These are phyloP conservation scores for Ustilago hordei DNA, from an alignment of 1,284 basidiomycete genomes.

Conservation along the genomic window DNA sequence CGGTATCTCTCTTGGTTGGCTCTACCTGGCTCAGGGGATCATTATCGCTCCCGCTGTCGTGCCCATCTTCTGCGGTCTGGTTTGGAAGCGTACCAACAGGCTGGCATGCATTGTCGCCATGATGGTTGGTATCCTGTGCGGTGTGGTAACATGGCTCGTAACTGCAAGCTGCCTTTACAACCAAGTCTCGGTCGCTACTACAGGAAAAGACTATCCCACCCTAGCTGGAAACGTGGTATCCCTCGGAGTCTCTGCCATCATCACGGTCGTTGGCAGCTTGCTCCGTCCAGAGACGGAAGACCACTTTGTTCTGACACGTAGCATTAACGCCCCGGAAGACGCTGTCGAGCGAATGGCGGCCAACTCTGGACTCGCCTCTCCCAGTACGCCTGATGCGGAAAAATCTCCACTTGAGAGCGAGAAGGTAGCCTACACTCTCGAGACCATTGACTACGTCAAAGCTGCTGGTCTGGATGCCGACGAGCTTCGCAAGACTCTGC, in stretches of 20 bases:
- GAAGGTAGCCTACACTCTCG: conserved; percentile 34
- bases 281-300: conserved; percentile 62
- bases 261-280: conserved; percentile 74
- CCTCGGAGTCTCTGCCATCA: conserved; percentile 82
- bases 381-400: conserved; percentile 15
- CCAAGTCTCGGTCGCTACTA: conserved; percentile 77
- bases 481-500: conserved; percentile 39
- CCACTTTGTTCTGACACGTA: conserved; percentile 60
- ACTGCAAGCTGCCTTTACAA: conserved; percentile 80
- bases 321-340: conserved; percentile 62
- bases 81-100: conserved; percentile 61
- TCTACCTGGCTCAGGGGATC: conserved; percentile 77
- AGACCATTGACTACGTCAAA: conserved; percentile 41
- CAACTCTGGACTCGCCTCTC: conserved; percentile 16
- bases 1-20: conserved; percentile 79
- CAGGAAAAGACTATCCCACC: conserved; percentile 76
- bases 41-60: conserved; percentile 85
- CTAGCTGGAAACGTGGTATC: conserved; percentile 87
- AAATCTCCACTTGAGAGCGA: conserved; percentile 32
- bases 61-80: conserved; percentile 82
- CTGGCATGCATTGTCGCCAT: conserved; percentile 75
- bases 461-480: conserved; percentile 56
- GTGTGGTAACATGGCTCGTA: conserved; percentile 85
- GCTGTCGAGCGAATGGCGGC: conserved; percentile 29
- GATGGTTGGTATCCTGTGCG: conserved; percentile 78